Percentiles rank a stretch among this genome's conserved stretches.
These are phyloP conservation scores for Penicillium cataractarum DNA, from an alignment of 495 filamentous ascomycete genomes.

Conservation along the genomic window DNA sequence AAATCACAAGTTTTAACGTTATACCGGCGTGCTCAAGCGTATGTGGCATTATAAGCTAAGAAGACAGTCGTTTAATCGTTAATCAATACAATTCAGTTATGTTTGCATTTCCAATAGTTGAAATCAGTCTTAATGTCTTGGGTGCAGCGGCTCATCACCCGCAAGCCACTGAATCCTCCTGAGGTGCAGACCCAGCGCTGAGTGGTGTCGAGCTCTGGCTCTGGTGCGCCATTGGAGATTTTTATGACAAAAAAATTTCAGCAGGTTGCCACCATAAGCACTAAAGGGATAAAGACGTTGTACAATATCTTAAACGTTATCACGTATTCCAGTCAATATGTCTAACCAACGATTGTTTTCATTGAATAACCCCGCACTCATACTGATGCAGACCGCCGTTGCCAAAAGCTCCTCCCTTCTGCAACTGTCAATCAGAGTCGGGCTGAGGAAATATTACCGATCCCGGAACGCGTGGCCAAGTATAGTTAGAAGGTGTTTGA, in stretches of 20 bases:
- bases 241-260: not conserved
- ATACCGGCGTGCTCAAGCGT: not conserved
- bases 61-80: not conserved
- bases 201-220: not conserved
- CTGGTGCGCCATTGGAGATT: not conserved
- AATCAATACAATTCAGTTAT: not conserved
- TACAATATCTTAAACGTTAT: not conserved
- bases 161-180: not conserved
- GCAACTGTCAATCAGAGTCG: not conserved
- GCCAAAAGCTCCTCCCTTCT: not conserved
- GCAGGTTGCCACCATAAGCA: not conserved
- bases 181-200: not conserved
- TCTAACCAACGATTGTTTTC: not conserved
- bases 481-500: slow-evolving; percentile 7
- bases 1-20: not conserved
- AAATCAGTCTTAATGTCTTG: not conserved
- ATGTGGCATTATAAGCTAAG: not conserved
- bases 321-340: not conserved
- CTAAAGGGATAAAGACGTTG: not conserved
- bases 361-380: not conserved
- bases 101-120: not conserved
- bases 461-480: slow-evolving; percentile 4
- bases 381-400: not conserved
- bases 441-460: slow-evolving; percentile 1
- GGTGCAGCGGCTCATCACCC: not conserved